Evolutionary conservation across 208 protist species (phyloP).

Genomic region (Trypanosoma theileri): DNA sequence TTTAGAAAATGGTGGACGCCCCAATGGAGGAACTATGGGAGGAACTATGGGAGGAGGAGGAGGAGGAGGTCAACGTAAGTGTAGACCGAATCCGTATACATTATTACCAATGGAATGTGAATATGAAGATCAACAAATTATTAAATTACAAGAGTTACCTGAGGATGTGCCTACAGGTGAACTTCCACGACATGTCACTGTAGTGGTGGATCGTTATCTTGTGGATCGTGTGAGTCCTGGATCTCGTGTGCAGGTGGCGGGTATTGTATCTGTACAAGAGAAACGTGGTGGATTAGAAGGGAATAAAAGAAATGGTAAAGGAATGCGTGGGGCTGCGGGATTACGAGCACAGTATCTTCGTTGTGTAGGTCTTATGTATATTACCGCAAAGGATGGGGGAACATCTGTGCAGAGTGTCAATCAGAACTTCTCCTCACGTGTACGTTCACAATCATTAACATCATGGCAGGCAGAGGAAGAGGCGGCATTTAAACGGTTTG

Average conservation of each 20-base stretch:
- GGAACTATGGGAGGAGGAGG: constrained; percentile 9
- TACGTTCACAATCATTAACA: constrained; percentile 71
- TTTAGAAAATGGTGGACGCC: constrained; percentile 74
- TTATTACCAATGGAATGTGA: constrained; percentile 91
- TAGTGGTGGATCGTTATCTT: constrained; percentile 90
- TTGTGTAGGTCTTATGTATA: constrained; percentile 85
- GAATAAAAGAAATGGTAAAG: constrained; percentile 30
- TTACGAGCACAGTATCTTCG: constrained; percentile 91
- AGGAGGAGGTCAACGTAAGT: constrained; percentile 45
- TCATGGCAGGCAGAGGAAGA: constrained; percentile 90
- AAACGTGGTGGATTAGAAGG: constrained; percentile 59
- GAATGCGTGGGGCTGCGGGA: constrained; percentile 54
- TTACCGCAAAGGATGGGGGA: constrained; percentile 41
- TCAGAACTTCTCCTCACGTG: constrained; percentile 86
- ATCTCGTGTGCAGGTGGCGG: constrained; percentile 95
- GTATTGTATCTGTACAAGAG: constrained; percentile 87
- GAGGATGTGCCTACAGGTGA: constrained; percentile 94
- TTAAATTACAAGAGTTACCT: constrained; percentile 95
- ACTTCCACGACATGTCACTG: constrained; percentile 86
- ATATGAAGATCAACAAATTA: constrained; percentile 92
- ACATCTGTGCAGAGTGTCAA: constrained; percentile 77
- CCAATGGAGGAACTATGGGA: constrained; percentile 24
- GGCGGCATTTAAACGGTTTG: constrained; percentile 87
- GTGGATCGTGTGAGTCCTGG: constrained; percentile 95
- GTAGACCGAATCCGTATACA: constrained; percentile 92